Conservation (phyloP, 306 rosid genomes). For the Gynostemma pentaphyllum region DNA sequence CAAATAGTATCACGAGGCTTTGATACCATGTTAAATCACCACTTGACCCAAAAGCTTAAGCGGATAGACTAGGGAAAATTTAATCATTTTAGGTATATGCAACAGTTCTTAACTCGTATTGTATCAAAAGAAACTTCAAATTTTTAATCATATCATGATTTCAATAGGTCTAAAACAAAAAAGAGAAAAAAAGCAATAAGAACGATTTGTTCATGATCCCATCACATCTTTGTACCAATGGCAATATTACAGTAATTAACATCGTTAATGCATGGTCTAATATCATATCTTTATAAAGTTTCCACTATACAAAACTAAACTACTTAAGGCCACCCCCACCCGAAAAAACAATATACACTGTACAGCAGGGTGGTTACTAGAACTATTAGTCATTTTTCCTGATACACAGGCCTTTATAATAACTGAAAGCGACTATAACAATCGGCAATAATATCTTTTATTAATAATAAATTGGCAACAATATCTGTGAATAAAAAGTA, state of each 20-base stretch:
- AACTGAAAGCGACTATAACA: background rate
- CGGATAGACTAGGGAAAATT: no score
- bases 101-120: no score
- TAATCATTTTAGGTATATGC: no score
- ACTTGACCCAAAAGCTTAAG: no score
- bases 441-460: no score
- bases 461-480: background rate
- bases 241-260: background rate
- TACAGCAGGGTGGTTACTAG: background rate
- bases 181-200: background rate
- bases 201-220: background rate
- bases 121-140: background rate
- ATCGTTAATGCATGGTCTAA: background rate
- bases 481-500: background rate
- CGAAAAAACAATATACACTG: background rate
- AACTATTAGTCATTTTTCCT: background rate
- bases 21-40: no score
- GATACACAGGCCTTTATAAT: background rate
- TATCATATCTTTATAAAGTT: background rate
- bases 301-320: background rate
- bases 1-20: no score
- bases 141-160: background rate
- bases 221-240: background rate
- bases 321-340: no score
- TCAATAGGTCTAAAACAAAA: background rate